Evolutionary conservation across 208 protist genomes (phyloP), one percentile per base, ranked within the genome.

Genomic region (Leishmania major): DNA sequence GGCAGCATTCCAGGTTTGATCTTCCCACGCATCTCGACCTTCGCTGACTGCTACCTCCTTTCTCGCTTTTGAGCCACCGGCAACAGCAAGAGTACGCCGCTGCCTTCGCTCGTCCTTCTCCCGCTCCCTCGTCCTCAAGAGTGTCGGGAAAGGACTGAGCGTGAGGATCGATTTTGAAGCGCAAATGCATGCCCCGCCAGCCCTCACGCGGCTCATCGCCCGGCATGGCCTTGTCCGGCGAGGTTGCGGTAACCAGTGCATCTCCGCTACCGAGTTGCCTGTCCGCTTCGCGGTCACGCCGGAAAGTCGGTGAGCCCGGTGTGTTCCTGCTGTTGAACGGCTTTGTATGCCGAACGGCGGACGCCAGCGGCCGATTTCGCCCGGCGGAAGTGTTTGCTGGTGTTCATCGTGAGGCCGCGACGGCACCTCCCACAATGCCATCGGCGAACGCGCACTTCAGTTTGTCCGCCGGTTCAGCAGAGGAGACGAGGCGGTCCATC

Each of bases 261-360:
- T 11, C 70, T 17, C 25, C 3, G 70, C 11, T 55, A 31, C 45
- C 40, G 40, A 74, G 43, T 37, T 13, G 45, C 51, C 3, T 25
- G 10, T 55, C 45, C 51, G 70, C 70, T 53, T 53, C 10, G 17
- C 51, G 6, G 28, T 51, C 70, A 17, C 15, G 5, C 70, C 43
- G n/a, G 45, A 3, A 69, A 17, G 55, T 37, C 8, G 19, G 69
- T 45, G 75, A 66, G 35, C 43, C 40, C 10, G 88, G 86, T 55
- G 66, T 86, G 6, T 95, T 94, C 79, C 74, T 97, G 22, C 84
- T 89, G 37, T 71, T 97, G 43, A 97, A 97, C 77, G 83, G 87
- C 47, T 81, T 95, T 73, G 82, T 96, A 7, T 97, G 95, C 82
- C 75, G 84, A 6, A 95, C 88, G 2, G 89, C 90, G 3, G 88